phyloP scores from a whole-genome alignment of 139 green algal species.

The Coccomyxa sp. region DNA sequence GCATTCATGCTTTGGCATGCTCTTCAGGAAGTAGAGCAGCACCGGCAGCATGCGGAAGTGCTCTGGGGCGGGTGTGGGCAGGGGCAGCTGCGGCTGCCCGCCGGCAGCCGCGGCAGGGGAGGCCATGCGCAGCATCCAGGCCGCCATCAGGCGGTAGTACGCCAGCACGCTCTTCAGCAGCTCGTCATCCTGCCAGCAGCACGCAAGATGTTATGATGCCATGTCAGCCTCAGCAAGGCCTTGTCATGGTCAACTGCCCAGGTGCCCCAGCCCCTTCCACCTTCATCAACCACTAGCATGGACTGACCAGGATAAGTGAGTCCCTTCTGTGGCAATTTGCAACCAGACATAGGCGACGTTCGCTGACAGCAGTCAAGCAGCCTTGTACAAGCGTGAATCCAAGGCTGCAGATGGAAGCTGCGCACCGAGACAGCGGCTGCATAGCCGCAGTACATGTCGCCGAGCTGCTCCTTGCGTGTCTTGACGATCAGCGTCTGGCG shows the following conservation, averaged over 20 bases:
- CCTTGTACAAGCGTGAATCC: no score
- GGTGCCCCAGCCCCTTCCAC: no score
- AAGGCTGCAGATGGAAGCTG: no score
- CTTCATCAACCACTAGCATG: no score
- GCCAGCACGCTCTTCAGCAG: constrained; percentile 56
- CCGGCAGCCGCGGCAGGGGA: constrained; percentile 17
- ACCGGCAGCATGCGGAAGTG: constrained; percentile 59
- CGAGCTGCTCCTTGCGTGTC: neutral
- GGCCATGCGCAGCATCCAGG: constrained; percentile 70
- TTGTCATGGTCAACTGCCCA: no score
- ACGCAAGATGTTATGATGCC: neutral
- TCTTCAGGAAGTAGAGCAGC: no score
- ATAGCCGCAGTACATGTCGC: neutral
- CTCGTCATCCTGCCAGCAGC: constrained; percentile 10
- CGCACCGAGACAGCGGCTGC: neutral
- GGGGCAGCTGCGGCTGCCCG: constrained; percentile 41
- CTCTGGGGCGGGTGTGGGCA: constrained; percentile 47
- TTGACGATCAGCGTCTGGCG: neutral
- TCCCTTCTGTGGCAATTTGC: no score
- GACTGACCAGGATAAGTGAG: no score
- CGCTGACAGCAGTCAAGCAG: no score
- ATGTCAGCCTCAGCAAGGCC: neutral
- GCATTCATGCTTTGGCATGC: no score
- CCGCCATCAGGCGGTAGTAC: constrained; percentile 60
- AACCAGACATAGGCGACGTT: no score